A percentile compares a stretch with the other conserved stretches of the same genome.
These are phyloP conservation scores for Hericium alpestre DNA, from an alignment of 768 basidiomycete genomes.

Conservation along the genomic window DNA sequence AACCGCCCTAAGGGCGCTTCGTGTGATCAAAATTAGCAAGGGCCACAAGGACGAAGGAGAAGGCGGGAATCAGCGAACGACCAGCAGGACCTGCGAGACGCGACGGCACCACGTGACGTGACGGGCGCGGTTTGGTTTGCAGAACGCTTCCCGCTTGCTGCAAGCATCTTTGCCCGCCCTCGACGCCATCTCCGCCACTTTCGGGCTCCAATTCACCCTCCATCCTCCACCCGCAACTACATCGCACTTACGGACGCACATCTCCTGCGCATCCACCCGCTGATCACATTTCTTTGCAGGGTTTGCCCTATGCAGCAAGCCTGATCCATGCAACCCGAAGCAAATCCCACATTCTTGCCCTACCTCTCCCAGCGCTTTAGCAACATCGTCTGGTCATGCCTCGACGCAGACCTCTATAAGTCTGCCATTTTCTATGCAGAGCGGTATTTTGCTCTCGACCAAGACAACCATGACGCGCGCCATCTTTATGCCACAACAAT, in stretches of 20 bases:
- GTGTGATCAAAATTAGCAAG: background rate
- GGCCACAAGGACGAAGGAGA: background rate
- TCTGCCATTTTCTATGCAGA: constrained; percentile 88
- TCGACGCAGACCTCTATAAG: constrained; percentile 68
- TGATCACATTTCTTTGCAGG: background rate
- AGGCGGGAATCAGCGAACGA: background rate
- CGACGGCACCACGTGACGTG: background rate
- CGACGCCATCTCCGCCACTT: background rate
- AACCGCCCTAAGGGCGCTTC: no score
- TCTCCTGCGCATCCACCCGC: background rate
- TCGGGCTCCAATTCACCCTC: background rate
- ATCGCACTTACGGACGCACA: background rate
- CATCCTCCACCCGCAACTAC: background rate
- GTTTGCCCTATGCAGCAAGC: constrained; percentile 20
- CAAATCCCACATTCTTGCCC: constrained; percentile 37
- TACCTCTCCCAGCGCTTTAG: constrained; percentile 61
- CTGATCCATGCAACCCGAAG: constrained; percentile 48
- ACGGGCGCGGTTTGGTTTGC: background rate
- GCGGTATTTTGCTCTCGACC: constrained; percentile 64
- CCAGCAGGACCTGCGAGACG: background rate
- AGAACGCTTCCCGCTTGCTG: background rate
- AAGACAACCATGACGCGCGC: constrained; percentile 65
- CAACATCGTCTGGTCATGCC: constrained; percentile 70
- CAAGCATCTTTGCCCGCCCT: background rate
- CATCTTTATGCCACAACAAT: constrained; percentile 78